Base-by-base conservation (phyloP, 75 land plant species). In the Gnetum montanum region DNA sequence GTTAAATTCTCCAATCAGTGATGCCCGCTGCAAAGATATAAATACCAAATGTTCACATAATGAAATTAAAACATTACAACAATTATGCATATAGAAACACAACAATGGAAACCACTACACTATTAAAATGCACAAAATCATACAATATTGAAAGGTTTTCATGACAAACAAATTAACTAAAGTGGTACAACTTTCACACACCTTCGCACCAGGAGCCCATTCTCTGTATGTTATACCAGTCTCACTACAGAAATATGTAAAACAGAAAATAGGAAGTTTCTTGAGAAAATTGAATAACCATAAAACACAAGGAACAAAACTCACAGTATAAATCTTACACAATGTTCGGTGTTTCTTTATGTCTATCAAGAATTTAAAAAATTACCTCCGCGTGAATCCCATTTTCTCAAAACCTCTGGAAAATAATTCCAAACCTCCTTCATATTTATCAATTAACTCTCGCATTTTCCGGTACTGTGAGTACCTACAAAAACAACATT, bases 181-280 rank as follows among this genome's bases (percentile, higher is more conserved):
- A 30, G 54, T 19, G 28, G 25, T 69, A 15, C 34, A 49, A 33
- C 36, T 4, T n/a, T 57, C 12, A 68, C 68, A 43, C 46, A 87
- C 93, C 88, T 79, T 81, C 38, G 96, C 86, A 49, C 83, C 96
- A 31, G 96, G 96, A 41, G 90, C 96, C 96, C 96, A 90, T 57
- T 90, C 96, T 36, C 96, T 63, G 49, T 85, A 90, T 31, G 96
- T 85, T 24, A 90, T 71, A 28, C 90, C 96, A 35, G 62, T 62
- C 0, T 30, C 75, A 70, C 90, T 90, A 81, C 59, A 57, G 69
- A 34, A 53, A n/a, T n/a, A n/a, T n/a, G n/a, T n/a, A n/a, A n/a
- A n/a, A n/a, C n/a, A n/a, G n/a, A n/a, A n/a, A n/a, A n/a, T n/a
- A n/a, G n/a, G n/a, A n/a, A n/a, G n/a, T n/a, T n/a, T n/a, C n/a